Evolutionary conservation across 2,329 filamentous ascomycete species (phyloP).

Genomic region (Mycosphaerella sp.): DNA sequence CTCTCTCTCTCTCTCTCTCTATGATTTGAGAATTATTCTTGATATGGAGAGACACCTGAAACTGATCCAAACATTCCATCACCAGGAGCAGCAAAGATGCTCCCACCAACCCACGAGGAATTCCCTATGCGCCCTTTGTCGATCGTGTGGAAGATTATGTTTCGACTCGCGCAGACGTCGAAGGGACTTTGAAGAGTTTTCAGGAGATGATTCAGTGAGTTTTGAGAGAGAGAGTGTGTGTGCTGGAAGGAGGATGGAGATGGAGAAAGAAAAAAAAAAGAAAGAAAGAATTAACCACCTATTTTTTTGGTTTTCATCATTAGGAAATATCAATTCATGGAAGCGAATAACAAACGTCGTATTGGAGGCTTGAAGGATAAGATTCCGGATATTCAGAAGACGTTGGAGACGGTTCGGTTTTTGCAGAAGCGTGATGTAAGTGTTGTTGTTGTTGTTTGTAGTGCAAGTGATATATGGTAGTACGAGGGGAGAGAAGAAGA

Average conservation of each 20-base stretch:
- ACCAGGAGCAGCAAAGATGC: constrained; percentile 32
- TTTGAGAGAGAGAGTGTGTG: constrained; percentile 18
- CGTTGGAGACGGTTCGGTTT: constrained; percentile 83
- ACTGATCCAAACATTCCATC: too few species aligned
- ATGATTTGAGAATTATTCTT: too few species aligned
- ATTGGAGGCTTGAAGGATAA: constrained; percentile 81
- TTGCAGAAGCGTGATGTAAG: constrained; percentile 65
- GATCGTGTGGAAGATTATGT: constrained; percentile 88
- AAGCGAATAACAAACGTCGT: constrained; percentile 81
- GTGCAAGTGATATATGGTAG: too few species aligned
- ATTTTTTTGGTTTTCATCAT: too few species aligned
- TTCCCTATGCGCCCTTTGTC: constrained; percentile 77
- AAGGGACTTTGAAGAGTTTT: constrained; percentile 72
- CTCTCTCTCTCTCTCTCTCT: too few species aligned
- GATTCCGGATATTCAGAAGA: constrained; percentile 95
- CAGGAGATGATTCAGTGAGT: constrained; percentile 86
- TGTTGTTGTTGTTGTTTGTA: not conserved
- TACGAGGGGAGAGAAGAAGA: too few species aligned
- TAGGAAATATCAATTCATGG: constrained; percentile 99
- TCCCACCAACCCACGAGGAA: constrained; percentile 71
- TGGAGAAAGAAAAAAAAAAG: too few species aligned
- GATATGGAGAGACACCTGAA: too few species aligned
- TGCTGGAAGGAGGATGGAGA: too few species aligned
- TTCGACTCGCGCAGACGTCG: constrained; percentile 68
- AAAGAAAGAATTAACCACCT: too few species aligned